Evolutionary conservation across 148 eudicot genomes (phyloP).

Genomic region (Rheum nobile): DNA sequence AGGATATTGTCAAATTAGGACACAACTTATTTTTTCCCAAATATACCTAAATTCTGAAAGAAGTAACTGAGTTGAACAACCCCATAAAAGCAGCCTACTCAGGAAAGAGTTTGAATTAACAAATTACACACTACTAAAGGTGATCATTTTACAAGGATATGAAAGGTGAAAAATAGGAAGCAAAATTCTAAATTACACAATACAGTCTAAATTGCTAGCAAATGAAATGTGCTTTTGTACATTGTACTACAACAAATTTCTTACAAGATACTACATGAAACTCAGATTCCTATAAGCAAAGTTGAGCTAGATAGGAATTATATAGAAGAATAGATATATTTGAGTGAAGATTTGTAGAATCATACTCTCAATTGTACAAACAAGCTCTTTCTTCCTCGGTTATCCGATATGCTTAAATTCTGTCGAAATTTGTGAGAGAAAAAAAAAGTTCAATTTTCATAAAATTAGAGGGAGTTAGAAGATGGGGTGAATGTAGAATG

Average conservation of each 20-base stretch:
- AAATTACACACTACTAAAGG: no score
- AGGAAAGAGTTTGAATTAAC: no score
- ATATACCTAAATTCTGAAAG: background rate
- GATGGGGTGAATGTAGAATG: no score
- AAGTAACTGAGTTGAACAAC: background rate
- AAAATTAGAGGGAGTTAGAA: no score
- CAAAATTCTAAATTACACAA: background rate
- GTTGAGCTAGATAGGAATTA: no score
- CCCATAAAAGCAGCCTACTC: no score
- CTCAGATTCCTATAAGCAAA: no score
- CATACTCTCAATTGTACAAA: background rate
- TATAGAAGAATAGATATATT: background rate
- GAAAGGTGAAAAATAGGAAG: background rate
- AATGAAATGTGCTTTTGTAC: background rate
- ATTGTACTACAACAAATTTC: background rate
- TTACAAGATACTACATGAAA: no score
- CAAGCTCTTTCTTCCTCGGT: background rate
- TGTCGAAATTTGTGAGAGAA: no score
- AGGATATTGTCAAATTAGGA: background rate
- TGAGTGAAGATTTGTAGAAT: background rate
- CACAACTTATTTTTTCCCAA: background rate
- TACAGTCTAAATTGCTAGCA: background rate
- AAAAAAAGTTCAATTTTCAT: no score
- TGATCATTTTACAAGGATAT: no score
- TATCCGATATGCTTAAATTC: background rate